These are phyloP conservation scores for Dactylellina sp. DNA, from an alignment of 2,329 filamentous ascomycete species.

Conservation along the genomic window DNA sequence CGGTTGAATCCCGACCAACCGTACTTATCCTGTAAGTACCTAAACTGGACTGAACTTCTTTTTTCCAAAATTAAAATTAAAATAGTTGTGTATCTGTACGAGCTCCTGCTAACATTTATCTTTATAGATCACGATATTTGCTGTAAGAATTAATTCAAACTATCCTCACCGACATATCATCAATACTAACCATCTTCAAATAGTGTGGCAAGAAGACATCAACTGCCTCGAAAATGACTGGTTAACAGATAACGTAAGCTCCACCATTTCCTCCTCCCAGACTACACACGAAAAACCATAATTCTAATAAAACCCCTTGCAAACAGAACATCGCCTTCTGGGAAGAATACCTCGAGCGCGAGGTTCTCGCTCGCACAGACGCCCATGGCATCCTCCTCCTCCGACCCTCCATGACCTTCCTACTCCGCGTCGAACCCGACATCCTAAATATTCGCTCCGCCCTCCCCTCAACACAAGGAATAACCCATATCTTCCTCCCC, in stretches of 20 bases:
- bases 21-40: conserved; percentile 75
- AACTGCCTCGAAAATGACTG: conserved; percentile 90
- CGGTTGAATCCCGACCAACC: conserved; percentile 71
- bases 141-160: conserved; percentile 65
- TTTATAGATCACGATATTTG: conserved; percentile 73
- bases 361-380: conserved; percentile 82
- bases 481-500: conserved; percentile 91
- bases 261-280: neutral
- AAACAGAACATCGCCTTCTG: conserved; percentile 91
- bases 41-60: too few species aligned
- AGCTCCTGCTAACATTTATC: too few species aligned
- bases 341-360: conserved; percentile 95
- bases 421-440: conserved; percentile 33
- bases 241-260: conserved; percentile 90
- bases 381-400: conserved; percentile 86
- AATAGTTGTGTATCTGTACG: too few species aligned
- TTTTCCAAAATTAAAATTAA: too few species aligned
- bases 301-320: conserved; percentile 58
- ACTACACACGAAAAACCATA: conserved; percentile 48
- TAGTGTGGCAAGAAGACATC: conserved; percentile 90
- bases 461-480: conserved; percentile 81
- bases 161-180: conserved; percentile 58
- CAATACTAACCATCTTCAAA: conserved; percentile 1
- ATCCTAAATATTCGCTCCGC: conserved; percentile 66
- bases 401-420: conserved; percentile 88